These are phyloP conservation scores for Trypanosoma cruzi DNA, from an alignment of 208 protist genomes.

Conservation along the genomic window DNA sequence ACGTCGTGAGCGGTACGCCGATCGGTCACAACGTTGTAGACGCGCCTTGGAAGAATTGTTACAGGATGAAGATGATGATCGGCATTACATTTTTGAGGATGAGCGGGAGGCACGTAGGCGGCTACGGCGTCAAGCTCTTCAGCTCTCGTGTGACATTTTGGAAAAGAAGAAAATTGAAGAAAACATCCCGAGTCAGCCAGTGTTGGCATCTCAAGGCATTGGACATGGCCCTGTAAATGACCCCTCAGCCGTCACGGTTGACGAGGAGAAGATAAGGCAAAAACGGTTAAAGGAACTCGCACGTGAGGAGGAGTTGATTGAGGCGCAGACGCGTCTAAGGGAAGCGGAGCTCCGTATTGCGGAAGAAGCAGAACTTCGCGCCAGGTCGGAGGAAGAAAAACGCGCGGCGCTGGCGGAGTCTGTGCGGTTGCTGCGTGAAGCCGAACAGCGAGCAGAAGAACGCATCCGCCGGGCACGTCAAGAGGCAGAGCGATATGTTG, in stretches of 20 bases:
- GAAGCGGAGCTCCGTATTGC: conserved; percentile 61
- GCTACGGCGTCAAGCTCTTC: conserved; percentile 12
- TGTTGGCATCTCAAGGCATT: background rate
- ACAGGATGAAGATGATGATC: conserved; percentile 49
- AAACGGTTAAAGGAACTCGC: conserved; percentile 32
- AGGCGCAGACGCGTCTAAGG: conserved; percentile 47
- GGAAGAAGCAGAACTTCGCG: conserved; percentile 44
- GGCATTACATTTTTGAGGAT: conserved; percentile 36
- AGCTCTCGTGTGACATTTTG: background rate
- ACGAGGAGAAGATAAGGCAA: conserved; percentile 33
- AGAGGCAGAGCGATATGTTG: conserved; percentile 38
- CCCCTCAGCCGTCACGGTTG: background rate
- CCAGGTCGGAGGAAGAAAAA: background rate
- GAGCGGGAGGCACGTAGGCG: conserved; percentile 44
- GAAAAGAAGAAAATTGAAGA: background rate
- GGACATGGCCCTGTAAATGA: background rate
- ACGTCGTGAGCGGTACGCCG: conserved; percentile 22
- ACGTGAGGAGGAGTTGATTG: conserved; percentile 41
- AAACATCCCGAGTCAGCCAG: background rate
- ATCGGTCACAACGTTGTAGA: conserved; percentile 6
- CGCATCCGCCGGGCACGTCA: conserved; percentile 47
- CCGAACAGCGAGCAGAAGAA: conserved; percentile 47
- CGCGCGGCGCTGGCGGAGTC: conserved; percentile 2
- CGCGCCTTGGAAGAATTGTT: conserved; percentile 33
- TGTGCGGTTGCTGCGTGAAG: conserved; percentile 42